Conservation (phyloP, 2,329 filamentous ascomycete species). For the Botrytis hyacinthi region DNA sequence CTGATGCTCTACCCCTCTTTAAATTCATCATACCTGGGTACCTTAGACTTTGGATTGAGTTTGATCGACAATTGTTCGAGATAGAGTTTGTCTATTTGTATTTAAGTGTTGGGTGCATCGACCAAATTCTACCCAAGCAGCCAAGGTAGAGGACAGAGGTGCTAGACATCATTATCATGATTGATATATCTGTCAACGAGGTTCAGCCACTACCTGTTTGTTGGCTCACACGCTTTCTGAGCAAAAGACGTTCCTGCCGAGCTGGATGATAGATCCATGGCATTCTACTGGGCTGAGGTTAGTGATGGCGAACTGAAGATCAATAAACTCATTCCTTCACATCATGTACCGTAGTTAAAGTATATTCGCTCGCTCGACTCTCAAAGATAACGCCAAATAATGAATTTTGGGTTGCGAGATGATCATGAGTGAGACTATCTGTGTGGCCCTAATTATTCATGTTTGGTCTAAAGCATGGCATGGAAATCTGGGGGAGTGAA, state of each 20-base stretch:
- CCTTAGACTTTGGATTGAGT: neutral
- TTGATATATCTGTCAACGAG: neutral
- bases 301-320: constrained; percentile 1
- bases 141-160: too few relatives aligned
- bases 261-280: neutral
- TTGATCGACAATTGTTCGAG: neutral
- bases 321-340: neutral
- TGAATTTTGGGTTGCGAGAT: neutral
- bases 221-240: neutral
- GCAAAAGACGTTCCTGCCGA: neutral
- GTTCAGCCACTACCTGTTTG: neutral
- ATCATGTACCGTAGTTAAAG: neutral
- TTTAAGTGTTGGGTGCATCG: neutral
- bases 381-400: neutral
- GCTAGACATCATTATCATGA: neutral
- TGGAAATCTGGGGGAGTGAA: neutral
- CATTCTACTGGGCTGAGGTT: neutral
- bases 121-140: neutral
- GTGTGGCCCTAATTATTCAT: neutral
- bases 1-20: neutral
- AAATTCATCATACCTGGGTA: neutral
- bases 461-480: neutral
- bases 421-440: neutral
- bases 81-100: neutral
- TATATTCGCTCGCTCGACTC: neutral